phyloP scores from a whole-genome alignment of 176 grass and related monocot species.

The Chloris gayana region DNA sequence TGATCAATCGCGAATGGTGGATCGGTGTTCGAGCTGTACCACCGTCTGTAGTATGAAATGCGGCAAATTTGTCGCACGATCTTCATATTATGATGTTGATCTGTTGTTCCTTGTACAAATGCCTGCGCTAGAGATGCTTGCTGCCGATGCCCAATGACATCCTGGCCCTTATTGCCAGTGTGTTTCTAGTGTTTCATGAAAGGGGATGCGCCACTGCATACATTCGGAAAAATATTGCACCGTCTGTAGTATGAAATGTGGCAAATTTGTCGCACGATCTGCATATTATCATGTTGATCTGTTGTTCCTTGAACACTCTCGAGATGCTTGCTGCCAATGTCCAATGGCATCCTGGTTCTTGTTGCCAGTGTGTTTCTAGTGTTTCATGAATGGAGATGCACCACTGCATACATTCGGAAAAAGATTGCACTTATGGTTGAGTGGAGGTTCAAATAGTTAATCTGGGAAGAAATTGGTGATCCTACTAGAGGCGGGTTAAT shows the following conservation, averaged over 20 bases:
- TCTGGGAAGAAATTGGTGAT: neutral
- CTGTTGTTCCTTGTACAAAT: neutral
- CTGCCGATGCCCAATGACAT: neutral
- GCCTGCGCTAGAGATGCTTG: neutral
- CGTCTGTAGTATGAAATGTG: neutral
- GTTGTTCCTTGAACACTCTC: neutral
- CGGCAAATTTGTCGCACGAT: neutral
- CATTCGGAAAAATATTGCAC: neutral
- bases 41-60: neutral
- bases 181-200: neutral
- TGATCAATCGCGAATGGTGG: neutral
- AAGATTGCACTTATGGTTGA: neutral
- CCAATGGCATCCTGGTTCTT: neutral
- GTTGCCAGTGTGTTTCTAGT: neutral
- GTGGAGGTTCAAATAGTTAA: neutral
- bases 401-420: neutral
- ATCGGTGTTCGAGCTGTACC: neutral
- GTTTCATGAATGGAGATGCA: neutral
- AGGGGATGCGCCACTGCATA: neutral
- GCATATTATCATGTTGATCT: neutral
- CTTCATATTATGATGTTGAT: neutral
- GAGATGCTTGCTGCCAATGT: neutral
- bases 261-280: neutral
- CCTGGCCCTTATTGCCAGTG: neutral
- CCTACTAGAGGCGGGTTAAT: neutral